These are phyloP conservation scores for Leccinum olivaceopallidum DNA, from an alignment of 768 basidiomycete species.

Conservation along the genomic window DNA sequence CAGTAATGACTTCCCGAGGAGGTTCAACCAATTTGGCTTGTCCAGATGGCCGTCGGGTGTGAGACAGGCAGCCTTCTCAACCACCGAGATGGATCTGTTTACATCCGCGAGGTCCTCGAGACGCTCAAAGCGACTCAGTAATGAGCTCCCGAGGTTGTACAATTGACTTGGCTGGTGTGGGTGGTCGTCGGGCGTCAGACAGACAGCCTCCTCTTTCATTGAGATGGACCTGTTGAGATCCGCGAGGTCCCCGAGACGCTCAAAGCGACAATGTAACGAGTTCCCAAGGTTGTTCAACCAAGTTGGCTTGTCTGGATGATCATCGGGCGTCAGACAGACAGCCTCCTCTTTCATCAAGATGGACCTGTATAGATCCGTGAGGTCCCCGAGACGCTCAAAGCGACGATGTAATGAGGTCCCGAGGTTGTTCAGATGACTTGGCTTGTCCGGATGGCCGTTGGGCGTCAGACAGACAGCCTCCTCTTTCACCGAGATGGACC, in stretches of 20 bases:
- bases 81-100: not conserved
- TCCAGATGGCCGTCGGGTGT: not conserved
- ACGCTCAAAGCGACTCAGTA: not conserved
- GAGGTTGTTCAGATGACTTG: not conserved
- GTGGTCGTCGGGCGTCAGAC: not conserved
- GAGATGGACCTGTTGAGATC: not conserved
- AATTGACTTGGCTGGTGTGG: not conserved
- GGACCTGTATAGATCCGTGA: not conserved
- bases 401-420: not conserved
- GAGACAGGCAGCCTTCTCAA: not conserved
- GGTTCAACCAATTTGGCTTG: not conserved
- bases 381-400: not conserved
- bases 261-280: not conserved
- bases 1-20: not conserved
- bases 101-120: not conserved
- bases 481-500: too few relatives aligned
- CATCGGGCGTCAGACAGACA: not conserved
- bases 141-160: not conserved
- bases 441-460: too few relatives aligned
- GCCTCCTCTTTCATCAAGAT: not conserved
- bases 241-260: not conserved
- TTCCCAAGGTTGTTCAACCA: not conserved
- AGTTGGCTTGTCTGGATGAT: not conserved
- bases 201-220: not conserved
- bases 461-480: too few relatives aligned